Evolutionary conservation across 169 alveolate genomes (phyloP), one percentile per base, ranked within the genome.

Genomic region (Plasmodium adleri): DNA sequence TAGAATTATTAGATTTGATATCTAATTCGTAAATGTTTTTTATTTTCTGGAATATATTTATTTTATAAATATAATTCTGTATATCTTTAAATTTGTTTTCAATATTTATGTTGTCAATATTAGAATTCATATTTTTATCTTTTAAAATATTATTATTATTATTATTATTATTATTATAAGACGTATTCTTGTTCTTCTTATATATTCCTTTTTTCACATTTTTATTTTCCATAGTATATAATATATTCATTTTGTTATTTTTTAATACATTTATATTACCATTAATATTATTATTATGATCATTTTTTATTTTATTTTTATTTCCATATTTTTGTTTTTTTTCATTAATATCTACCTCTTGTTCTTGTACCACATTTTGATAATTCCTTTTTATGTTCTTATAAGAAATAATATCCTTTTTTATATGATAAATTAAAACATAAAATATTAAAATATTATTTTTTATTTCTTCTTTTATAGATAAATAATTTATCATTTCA

Each of bases 401-500:
- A 15, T 13, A 17, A 62, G 22, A 12, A 52, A 47, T 20, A 26
- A 78, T 78, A 12, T 22, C 13, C 5, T 24, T 56, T 43, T 58
- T 49, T 13, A 78, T 78, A 17, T 78, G 49, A 78, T 64, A 52
- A 22, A 66, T 24, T 52, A 78, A 70, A 24, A 78, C 39, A 66
- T 78, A 78, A 64, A 78, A 78, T 13, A 78, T 45, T 15, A 78
- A 59, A 56, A 78, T 67, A 15, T 49, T 66, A 66, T 78, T 78
- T 66, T 78, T 78, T 17, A 78, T 78, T 32, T 78, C 89, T 45
- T 78, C 89, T 45, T 78, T 78, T 13, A 59, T 13, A 39, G 26
- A 20, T 12, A 78, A 59, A 24, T 78, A 78, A 10, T 54, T 54
- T 15, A 78, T 64, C 76, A 67, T 78, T n/a, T 78, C 78, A n/a